Evolutionary conservation across 225 moss, liverwort and hornwort species (phyloP).

Genomic region (Polytrichum commune): DNA sequence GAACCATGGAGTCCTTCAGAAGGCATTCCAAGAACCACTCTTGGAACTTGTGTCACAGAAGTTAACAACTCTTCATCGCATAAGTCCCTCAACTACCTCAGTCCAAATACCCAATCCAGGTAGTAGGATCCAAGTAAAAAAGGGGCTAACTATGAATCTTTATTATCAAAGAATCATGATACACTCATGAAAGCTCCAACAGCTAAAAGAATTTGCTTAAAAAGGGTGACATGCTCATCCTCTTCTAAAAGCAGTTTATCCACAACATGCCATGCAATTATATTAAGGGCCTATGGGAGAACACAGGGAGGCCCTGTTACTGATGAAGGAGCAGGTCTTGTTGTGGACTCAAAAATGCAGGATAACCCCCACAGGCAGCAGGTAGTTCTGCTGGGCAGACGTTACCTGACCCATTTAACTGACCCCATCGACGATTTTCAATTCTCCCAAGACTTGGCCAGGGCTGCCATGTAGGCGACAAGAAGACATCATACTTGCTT

Average conservation of each 20-base stretch:
- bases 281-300: slow-evolving; percentile 12
- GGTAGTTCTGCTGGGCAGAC: slow-evolving; percentile 26
- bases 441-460: slow-evolving; percentile 41
- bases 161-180: slow-evolving; percentile 45
- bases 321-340: slow-evolving; percentile 61
- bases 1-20: too few species aligned
- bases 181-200: slow-evolving; percentile 18
- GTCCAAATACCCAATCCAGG: too few species aligned
- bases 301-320: slow-evolving; percentile 23
- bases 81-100: too few species aligned
- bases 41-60: too few species aligned
- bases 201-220: slow-evolving; percentile 19
- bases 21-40: too few species aligned
- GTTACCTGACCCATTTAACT: slow-evolving; percentile 19
- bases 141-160: slow-evolving; percentile 17
- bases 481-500: slow-evolving; percentile 48
- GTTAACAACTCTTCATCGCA: too few species aligned
- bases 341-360: slow-evolving; percentile 53
- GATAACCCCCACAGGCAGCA: slow-evolving; percentile 49
- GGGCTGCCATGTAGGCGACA: slow-evolving; percentile 48
- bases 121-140: slow-evolving; percentile 2
- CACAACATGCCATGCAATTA: slow-evolving; percentile 16
- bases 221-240: slow-evolving; percentile 18
- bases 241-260: slow-evolving; percentile 12
- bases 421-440: slow-evolving; percentile 50